Conservation (phyloP, 306 rosid species). For the Prunus padus region DNA sequence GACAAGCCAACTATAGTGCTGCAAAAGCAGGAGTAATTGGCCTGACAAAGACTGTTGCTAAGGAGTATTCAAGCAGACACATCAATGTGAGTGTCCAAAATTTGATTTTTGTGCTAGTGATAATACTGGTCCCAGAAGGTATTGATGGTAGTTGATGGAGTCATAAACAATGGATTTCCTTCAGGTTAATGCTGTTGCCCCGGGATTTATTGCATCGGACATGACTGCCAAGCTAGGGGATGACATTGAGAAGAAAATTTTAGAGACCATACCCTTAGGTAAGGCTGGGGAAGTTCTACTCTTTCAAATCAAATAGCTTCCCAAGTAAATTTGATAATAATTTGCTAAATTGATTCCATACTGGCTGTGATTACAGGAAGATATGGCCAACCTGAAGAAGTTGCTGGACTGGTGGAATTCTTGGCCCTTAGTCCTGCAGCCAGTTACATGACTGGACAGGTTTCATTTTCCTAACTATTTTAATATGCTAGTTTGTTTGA, state of each 20-base stretch:
- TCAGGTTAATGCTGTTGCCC: conserved; percentile 97
- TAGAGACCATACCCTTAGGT: conserved; percentile 87
- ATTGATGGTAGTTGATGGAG: conserved; percentile 15
- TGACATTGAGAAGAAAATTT: conserved; percentile 79
- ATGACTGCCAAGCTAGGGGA: conserved; percentile 91
- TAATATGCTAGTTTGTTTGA: neutral
- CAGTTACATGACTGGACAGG: conserved; percentile 96
- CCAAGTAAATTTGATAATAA: conserved; percentile 9
- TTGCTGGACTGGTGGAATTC: conserved; percentile 94
- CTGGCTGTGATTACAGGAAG: conserved; percentile 58
- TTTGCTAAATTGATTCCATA: conserved; percentile 15
- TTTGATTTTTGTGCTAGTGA: neutral
- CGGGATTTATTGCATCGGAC: conserved; percentile 95
- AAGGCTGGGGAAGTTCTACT: conserved; percentile 28
- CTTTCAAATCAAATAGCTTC: neutral
- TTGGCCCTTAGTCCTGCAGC: conserved; percentile 90
- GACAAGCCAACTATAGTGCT: conserved; percentile 98
- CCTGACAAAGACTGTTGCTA: conserved; percentile 83
- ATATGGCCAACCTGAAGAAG: conserved; percentile 94
- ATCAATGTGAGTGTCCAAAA: conserved; percentile 56
- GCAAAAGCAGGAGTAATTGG: conserved; percentile 99
- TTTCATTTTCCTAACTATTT: conserved; percentile 4
- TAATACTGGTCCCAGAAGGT: conserved; percentile 8
- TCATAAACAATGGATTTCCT: conserved; percentile 19
- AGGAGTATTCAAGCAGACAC: conserved; percentile 85